Percentiles rank a stretch among this genome's conserved stretches.
These are phyloP conservation scores for Zygnema circumcarinatum DNA, from an alignment of 139 green algal species.

Conservation along the genomic window DNA sequence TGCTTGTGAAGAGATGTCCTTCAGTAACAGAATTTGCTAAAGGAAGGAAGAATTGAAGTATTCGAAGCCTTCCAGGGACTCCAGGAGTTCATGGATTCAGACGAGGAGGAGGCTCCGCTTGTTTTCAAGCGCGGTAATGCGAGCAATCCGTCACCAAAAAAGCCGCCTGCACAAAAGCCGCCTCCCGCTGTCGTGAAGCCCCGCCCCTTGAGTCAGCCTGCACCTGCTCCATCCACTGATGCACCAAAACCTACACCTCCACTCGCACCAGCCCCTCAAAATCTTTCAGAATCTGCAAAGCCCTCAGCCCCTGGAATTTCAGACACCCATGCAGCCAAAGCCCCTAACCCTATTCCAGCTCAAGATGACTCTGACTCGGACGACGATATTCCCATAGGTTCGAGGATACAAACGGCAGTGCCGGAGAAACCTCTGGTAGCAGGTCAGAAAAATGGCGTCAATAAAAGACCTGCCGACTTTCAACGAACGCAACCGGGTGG, in stretches of 20 bases:
- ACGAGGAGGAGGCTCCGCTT: slow-evolving; percentile 3
- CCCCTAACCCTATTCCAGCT: not conserved
- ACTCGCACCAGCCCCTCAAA: not conserved
- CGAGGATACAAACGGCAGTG: not conserved
- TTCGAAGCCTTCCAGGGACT: not conserved
- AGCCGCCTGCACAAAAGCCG: not conserved
- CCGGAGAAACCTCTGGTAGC: not conserved
- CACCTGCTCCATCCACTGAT: not conserved
- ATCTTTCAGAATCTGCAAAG: not conserved
- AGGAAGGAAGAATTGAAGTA: no score
- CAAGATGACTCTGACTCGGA: not conserved
- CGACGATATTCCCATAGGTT: not conserved
- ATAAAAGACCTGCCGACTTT: slow-evolving; percentile 31
- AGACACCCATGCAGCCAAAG: not conserved
- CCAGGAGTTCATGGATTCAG: not conserved
- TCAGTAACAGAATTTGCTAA: no score
- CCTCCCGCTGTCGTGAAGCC: not conserved
- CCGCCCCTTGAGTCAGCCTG: not conserved
- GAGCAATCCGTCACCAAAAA: not conserved
- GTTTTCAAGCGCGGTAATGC: slow-evolving; percentile 2
- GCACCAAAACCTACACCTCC: not conserved
- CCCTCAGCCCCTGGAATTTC: not conserved
- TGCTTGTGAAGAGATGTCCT: no score
- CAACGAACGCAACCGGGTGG: not conserved
- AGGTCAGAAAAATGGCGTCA: not conserved